Base-by-base conservation (phyloP, 2,329 filamentous ascomycete genomes). In the Phoma sp. region DNA sequence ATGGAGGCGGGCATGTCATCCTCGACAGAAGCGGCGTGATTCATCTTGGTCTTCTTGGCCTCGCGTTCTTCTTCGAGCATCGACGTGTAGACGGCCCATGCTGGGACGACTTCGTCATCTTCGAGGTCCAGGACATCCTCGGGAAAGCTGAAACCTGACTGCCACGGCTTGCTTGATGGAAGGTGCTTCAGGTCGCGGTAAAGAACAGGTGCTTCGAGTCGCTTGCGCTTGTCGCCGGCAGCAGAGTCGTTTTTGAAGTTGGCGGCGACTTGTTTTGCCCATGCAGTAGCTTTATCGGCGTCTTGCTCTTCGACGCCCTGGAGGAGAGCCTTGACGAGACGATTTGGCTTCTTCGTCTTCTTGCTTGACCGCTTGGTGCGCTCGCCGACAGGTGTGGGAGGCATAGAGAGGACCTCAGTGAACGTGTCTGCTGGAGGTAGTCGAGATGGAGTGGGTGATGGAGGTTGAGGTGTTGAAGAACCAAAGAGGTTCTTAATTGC, bases 81-180 rank as follows among this genome's bases (percentile, higher is more conserved):
- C 27, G 71, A 68, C 2, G 60, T 55, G 32, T 71, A 69, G 19
- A 70, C 64, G 38, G 69, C 68, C 70, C 70, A 74, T 32, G 58
- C 65, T 6, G 71, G 71, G 3, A 66, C 70, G 5, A 66, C 54
- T 7, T 68, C 65, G 2, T 70, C 65, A 19, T 71, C 69, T 7
- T 70, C 65, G 3, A 62, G 59, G 22, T 67, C 63, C 35, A 65
- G 40, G 19, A 68, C 60, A 22, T 65, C 70, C 4, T 70, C 63
- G 1, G 64, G 64, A 22, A 71, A 56, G 21, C 72, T 68, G 40
- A 67, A 74, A 17, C 68, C 71, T 7, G 63, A 48, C 45, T 71
- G 58, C 73, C 73, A 75, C 22, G 73, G 73, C 40, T 67, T 66
- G 43, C 64, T 59, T 1, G 67, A 58, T 3, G 71, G 70, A n/a